A percentile compares a stretch with the other conserved stretches of the same genome.
phyloP scores from a whole-genome alignment of 805 yeast species.

The Ogataea haglerorum region DNA sequence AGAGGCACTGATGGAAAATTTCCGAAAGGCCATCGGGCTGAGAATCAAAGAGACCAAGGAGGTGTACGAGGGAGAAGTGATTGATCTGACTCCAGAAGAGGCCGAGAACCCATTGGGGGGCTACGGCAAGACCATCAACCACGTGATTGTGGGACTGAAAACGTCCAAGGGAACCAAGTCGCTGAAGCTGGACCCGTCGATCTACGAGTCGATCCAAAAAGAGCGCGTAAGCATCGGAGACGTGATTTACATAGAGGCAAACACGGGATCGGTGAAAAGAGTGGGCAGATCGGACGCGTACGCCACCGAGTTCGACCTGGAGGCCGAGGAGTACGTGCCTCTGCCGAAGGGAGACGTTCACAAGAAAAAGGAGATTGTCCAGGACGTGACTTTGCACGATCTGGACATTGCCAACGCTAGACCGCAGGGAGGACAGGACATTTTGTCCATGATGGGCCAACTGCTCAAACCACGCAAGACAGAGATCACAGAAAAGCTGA shows the following conservation, averaged over 20 bases:
- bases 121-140: slow-evolving; percentile 55
- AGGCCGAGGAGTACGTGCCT: slow-evolving; percentile 95
- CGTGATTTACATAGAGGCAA: slow-evolving; percentile 91
- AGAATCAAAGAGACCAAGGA: slow-evolving; percentile 96
- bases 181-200: slow-evolving; percentile 98
- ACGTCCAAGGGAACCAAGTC: slow-evolving; percentile 97
- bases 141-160: slow-evolving; percentile 90
- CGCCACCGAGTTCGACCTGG: slow-evolving; percentile 97
- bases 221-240: slow-evolving; percentile 98
- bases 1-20: slow-evolving; percentile 94
- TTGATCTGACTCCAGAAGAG: slow-evolving; percentile 78
- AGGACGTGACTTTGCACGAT: slow-evolving; percentile 96
- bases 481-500: slow-evolving; percentile 90
- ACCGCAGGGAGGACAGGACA: slow-evolving; percentile 95
- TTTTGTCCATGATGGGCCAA: slow-evolving; percentile 98
- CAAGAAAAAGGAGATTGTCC: slow-evolving; percentile 91
- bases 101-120: slow-evolving; percentile 97
- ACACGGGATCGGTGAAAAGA: slow-evolving; percentile 89
- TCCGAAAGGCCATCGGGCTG: slow-evolving; percentile 92
- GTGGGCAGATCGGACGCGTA: slow-evolving; percentile 95
- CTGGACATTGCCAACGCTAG: slow-evolving; percentile 96
- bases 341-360: slow-evolving; percentile 99
- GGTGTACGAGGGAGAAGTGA: slow-evolving; percentile 97
- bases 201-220: slow-evolving; percentile 89
- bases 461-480: slow-evolving; percentile 93